phyloP scores from a whole-genome alignment of 768 basidiomycete genomes.

The Termitomyces sp. region DNA sequence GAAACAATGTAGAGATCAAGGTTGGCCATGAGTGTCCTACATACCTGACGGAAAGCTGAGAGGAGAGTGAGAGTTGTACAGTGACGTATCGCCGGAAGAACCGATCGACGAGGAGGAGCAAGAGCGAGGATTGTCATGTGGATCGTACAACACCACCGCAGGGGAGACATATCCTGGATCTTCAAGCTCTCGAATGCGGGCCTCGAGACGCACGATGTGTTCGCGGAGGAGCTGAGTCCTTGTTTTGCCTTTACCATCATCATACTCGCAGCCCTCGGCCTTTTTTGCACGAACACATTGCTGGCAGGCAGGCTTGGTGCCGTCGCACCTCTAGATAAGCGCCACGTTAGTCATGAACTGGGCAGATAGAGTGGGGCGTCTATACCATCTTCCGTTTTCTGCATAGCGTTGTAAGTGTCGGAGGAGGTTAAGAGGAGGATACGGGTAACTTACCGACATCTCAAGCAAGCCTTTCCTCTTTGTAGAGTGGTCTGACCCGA shows the following conservation, averaged over 20 bases:
- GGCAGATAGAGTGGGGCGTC: background rate
- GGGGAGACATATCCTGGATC: constrained; percentile 67
- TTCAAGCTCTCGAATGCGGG: constrained; percentile 68
- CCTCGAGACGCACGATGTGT: constrained; percentile 67
- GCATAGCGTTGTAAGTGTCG: constrained; percentile 11
- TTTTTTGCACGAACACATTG: constrained; percentile 79
- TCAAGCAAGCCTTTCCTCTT: constrained; percentile 65
- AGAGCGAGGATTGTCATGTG: constrained; percentile 48
- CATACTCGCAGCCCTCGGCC: constrained; percentile 69
- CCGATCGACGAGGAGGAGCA: constrained; percentile 51
- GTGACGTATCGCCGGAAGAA: constrained; percentile 46
- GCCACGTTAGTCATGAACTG: constrained; percentile 1
- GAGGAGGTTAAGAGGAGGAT: constrained; percentile 4
- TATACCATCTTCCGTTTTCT: constrained; percentile 70
- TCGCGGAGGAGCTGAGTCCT: constrained; percentile 76
- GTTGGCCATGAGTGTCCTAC: constrained; percentile 7
- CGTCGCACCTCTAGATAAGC: constrained; percentile 63
- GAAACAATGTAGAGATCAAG: constrained; percentile 1
- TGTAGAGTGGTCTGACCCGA: constrained; percentile 43
- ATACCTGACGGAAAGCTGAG: constrained; percentile 43
- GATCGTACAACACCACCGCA: constrained; percentile 66
- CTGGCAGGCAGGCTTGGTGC: constrained; percentile 69
- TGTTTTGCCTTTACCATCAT: constrained; percentile 82
- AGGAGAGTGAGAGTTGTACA: constrained; percentile 53
- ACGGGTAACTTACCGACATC: constrained; percentile 51